Percentiles rank a stretch among this genome's conserved stretches.
Evolutionary conservation across 495 filamentous ascomycete species (phyloP).

Genomic region (Talaromyces ruber): DNA sequence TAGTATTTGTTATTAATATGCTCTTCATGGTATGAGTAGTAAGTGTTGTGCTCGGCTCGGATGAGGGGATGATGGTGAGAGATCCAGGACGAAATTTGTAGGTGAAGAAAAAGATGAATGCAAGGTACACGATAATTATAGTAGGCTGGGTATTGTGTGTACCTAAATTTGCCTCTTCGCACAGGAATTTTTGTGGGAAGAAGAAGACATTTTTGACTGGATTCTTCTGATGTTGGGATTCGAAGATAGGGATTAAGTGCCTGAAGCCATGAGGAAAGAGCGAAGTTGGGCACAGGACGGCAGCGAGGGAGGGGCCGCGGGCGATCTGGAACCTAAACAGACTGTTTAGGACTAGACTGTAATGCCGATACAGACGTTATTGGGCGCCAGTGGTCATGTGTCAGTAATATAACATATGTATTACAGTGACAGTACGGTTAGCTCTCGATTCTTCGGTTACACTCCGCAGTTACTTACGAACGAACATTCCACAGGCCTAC

Average conservation of each 20-base stretch:
- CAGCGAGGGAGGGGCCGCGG: neutral
- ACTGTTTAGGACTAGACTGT: neutral
- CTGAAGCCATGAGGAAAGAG: neutral
- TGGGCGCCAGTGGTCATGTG: neutral
- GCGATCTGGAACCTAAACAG: neutral
- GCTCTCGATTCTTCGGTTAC: neutral
- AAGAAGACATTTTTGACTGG: neutral
- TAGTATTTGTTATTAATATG: neutral
- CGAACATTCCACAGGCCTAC: neutral
- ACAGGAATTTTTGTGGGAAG: neutral
- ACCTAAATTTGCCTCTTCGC: neutral
- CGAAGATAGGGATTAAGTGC: slow-evolving; percentile 1
- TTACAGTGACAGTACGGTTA: neutral
- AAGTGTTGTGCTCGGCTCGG: neutral
- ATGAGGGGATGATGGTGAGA: neutral
- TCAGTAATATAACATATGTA: neutral
- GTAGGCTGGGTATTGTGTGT: neutral
- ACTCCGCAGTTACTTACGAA: neutral
- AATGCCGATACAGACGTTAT: neutral
- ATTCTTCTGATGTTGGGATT: neutral
- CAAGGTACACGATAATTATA: neutral
- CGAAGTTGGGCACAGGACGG: neutral
- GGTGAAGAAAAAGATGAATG: neutral
- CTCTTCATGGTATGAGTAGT: neutral
- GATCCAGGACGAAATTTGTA: neutral